Base-by-base conservation (phyloP, 352 stramenopile genomes). In the Phytophthora hibernalis region DNA sequence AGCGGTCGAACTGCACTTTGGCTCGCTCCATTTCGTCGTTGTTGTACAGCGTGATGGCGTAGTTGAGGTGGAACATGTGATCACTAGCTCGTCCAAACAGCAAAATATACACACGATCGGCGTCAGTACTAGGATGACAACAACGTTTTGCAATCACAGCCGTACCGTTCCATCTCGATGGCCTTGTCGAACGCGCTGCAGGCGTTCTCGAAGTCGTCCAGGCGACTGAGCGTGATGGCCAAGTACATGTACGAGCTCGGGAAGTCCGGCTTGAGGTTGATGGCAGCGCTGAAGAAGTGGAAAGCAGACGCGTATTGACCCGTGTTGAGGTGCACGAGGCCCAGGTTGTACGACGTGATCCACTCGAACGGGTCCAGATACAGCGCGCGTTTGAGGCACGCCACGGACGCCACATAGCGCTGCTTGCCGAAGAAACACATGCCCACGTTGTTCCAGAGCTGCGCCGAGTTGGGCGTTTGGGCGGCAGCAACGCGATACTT, bases 401-500 rank as follows among this genome's bases (percentile, higher is more conserved):
- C 83, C 7, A 98, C 83, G 0, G 92, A 93, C 65, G 89, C 77
- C 38, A 92, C 89, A 64, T 80, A 93, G 9, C 82, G 85, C 67
- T 95, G 84, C 73, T 98, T 98, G 30, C 91, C 91, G 66, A 98
- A 98, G 66, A 98, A 98, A 65, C 93, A 98, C 95, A 98, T 98
- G 50, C 92, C 93, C 43, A 98, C 89, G 70, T 98, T 98, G 79
- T 98, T 98, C 93, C 93, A 98, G 13, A 98, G 77, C 70, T 98
- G 90, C 1, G 95, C 87, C 56, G 86, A 96, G 75, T 98, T 96
- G 15, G 95, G 92, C 16, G 87, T 98, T 67, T 97, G 87, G 22
- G 93, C 88, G 3, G 93, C 93, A 15, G 92, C 93, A 8, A 98
- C 88, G 37, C 93, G 90, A 61, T 98, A 98, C 79, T 98, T 98